Evolutionary conservation across 768 basidiomycete genomes (phyloP).

Genomic region (Mycena rosella): DNA sequence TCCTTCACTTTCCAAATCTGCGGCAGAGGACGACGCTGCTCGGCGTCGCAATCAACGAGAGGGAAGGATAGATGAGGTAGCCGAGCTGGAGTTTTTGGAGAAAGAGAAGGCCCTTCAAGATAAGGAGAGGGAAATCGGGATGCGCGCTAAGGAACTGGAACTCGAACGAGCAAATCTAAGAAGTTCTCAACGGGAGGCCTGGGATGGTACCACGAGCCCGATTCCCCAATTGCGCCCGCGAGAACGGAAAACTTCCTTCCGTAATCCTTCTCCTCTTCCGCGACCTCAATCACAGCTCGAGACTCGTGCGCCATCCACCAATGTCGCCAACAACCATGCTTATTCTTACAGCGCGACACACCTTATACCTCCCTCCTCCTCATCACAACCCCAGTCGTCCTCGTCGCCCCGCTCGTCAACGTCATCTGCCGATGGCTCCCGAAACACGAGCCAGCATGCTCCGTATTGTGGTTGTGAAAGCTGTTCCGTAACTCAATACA

Average conservation of each 20-base stretch:
- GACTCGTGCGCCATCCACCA: constrained; percentile 6
- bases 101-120: constrained; percentile 67
- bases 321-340: constrained; percentile 23
- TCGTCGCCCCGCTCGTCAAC: constrained; percentile 42
- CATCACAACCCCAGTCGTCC: constrained; percentile 41
- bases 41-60: constrained; percentile 49
- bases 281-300: constrained; percentile 43
- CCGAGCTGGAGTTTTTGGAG: constrained; percentile 66
- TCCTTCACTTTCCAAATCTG: constrained; percentile 30
- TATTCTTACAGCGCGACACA: constrained; percentile 59
- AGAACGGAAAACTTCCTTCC: constrained; percentile 33
- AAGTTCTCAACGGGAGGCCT: constrained; percentile 46
- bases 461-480: constrained; percentile 76
- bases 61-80: constrained; percentile 58
- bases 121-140: constrained; percentile 67
- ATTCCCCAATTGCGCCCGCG: constrained; percentile 37
- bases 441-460: constrained; percentile 57
- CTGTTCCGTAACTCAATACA: constrained; percentile 73
- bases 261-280: constrained; percentile 39
- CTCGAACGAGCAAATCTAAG: constrained; percentile 61
- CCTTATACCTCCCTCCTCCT: constrained; percentile 55
- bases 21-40: constrained; percentile 43
- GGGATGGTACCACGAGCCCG: constrained; percentile 24
- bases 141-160: constrained; percentile 69
- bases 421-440: constrained; percentile 37